Conservation (phyloP, 2,329 filamentous ascomycete species). For the Talaromyces albobiverticillius region DNA sequence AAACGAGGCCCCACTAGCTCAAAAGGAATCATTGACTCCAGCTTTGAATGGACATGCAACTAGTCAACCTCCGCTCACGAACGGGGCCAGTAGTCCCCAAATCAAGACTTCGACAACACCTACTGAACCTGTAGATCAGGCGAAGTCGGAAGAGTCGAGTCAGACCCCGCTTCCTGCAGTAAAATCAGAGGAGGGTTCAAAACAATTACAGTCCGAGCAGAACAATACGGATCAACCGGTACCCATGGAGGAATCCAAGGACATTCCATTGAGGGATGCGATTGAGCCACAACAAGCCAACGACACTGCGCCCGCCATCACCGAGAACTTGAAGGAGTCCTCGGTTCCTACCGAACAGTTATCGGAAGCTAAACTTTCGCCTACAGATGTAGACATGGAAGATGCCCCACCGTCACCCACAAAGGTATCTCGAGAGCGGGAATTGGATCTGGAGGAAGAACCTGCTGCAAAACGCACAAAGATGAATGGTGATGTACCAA, state of each 20-base stretch:
- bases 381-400: constrained; percentile 51
- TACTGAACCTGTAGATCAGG: constrained; percentile 25
- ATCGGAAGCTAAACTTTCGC: constrained; percentile 21
- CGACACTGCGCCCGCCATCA: background rate
- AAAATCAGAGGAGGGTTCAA: constrained; percentile 2
- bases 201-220: background rate
- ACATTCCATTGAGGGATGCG: constrained; percentile 1
- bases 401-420: constrained; percentile 50
- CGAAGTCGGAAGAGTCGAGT: background rate
- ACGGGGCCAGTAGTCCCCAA: constrained; percentile 23
- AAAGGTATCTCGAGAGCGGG: constrained; percentile 72
- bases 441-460: constrained; percentile 64
- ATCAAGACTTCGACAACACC: constrained; percentile 23
- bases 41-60: constrained; percentile 30
- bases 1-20: constrained; percentile 8
- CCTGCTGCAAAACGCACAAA: constrained; percentile 78
- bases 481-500: constrained; percentile 57
- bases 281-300: background rate
- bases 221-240: background rate
- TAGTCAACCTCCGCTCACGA: constrained; percentile 23
- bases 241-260: background rate
- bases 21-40: constrained; percentile 11
- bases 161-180: background rate
- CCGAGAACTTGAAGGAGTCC: background rate
- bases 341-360: constrained; percentile 24